Evolutionary conservation across 164 flowering plant genomes (phyloP), one percentile per base, ranked within the genome.

Genomic region (Chimonanthus praecox): DNA sequence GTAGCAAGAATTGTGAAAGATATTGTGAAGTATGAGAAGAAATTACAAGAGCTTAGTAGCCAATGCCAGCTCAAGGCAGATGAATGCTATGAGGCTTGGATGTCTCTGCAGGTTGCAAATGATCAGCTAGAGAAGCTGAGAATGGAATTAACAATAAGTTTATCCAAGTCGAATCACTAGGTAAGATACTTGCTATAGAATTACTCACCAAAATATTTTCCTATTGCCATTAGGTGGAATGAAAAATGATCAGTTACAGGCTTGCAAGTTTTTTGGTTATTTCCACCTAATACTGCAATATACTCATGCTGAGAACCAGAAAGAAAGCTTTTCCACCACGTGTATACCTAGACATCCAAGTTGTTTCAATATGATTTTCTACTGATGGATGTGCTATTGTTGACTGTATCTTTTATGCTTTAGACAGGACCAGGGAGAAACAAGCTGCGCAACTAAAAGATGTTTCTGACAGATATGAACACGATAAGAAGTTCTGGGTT

Each of bases 51-150:
- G 47, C 83, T 93, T 68, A 79, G 73, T 47, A 60, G 51, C 49
- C 87, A 83, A 73, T 85, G 85, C 76, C 84, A 87, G 80, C 85
- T 72, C 45, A 91, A 92, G 82, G 72, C 85, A 44, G 87, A 88
- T 67, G 98, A 92, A 76, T 92, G 93, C 81, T 83, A 87, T 62
- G 87, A 92, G 72, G 95, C 98, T 47, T 92, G 96, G 96, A 91
- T 91, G 96, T 89, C 94, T 58, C 82, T 88, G 68, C 79, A 86
- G 46, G 85, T 86, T 64, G 85, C 92, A 67, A 91, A 88, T 75
- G 85, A 88, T 62, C 86, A 89, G 71, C 81, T 91, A 48, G 89
- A 88, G 85, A 86, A 86, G 80, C 83, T 88, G 21, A 83, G 85
- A 72, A 82, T 84, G 88, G 92, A 92, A 49, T 90, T 90, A 47